Conservation (phyloP, 225 moss, liverwort and hornwort species). For the Marchantia polymorpha region DNA sequence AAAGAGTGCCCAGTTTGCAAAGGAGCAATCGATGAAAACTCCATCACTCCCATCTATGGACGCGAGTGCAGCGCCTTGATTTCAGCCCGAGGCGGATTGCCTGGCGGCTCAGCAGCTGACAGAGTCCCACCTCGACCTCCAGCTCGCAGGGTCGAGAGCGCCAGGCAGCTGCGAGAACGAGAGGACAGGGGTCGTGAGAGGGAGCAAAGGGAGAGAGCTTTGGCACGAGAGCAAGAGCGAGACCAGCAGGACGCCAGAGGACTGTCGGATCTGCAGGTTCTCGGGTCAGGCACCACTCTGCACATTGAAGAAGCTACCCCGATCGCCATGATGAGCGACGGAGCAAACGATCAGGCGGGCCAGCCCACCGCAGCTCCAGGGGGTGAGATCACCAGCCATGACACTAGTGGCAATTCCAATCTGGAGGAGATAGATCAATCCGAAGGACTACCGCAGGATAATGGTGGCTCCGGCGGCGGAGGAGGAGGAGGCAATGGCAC, state of each 20-base stretch:
- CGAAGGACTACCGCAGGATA: constrained; percentile 12
- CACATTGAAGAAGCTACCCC: constrained; percentile 15
- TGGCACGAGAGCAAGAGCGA: constrained; percentile 62
- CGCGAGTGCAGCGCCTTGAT: constrained; percentile 54
- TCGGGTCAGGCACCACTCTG: constrained; percentile 24
- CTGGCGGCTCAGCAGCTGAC: constrained; percentile 49
- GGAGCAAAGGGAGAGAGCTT: constrained; percentile 39
- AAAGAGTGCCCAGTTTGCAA: constrained; percentile 86
- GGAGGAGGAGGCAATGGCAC: constrained; percentile 11
- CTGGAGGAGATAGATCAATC: constrained; percentile 33
- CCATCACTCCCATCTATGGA: constrained; percentile 74
- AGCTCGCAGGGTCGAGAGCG: constrained; percentile 62
- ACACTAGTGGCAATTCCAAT: constrained; percentile 3
- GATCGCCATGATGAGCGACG: constrained; percentile 17
- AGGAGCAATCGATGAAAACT: constrained; percentile 67
- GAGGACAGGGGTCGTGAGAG: constrained; percentile 67
- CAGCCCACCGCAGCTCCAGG: constrained; percentile 6
- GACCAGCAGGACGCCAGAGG: constrained; percentile 28
- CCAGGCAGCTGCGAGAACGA: constrained; percentile 60
- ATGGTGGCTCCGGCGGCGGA: neutral
- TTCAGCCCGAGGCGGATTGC: constrained; percentile 46
- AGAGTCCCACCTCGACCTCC: constrained; percentile 60
- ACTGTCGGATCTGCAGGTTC: constrained; percentile 13
- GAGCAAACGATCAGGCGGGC: neutral
- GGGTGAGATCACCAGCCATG: constrained; percentile 22